Base-by-base conservation (phyloP, 345 rosid species). In the Fremontodendron californicum region DNA sequence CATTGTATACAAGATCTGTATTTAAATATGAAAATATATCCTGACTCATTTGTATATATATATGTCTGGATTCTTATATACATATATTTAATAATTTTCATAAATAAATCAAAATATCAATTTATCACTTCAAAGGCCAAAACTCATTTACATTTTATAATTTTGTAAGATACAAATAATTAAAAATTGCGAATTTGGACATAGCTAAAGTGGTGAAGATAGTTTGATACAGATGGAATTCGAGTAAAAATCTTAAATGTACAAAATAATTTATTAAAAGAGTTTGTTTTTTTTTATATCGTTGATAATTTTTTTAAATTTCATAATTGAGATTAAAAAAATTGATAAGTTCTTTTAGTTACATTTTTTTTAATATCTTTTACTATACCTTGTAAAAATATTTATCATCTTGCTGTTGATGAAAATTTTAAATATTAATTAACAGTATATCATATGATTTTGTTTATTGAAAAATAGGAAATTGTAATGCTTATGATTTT, bases 1-100 rank as follows among this genome's bases (percentile, higher is more conserved):
- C 42, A 74, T 77, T 82, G 71, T 52, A 61, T 52, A 23, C 52
- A 39, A 60, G 19, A 76, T 46, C 79, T 77, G 61, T 80, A 77
- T 80, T 80, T 71, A 71, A 84, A 79, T 67, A 79, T n/a, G 19
- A 43, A 71, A 71, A 71, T 71, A 61, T 49, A 71, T 48, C 43
- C 19, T 33, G 2, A 27, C 45, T 63, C 6, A 21, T 13, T 13
- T 16, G n/a, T 2, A 1, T 37, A 35, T 35, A 6, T 5, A 12
- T 35, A 9, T 68, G 54, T 68, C 51, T 43, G 6, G n/a, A 21
- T 25, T 68, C 61, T n/a, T 55, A 55, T 9, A 21, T 23, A 9
- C 73, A 68, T 43, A 21, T 23, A 3, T 9, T 37, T 12, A n/a
- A 37, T n/a, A 39, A 27, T 4, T 39, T 9, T 9, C 27, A 23